Conservation (phyloP, 371 early-diverging fungal species). For the Funneliformis caledonium region DNA sequence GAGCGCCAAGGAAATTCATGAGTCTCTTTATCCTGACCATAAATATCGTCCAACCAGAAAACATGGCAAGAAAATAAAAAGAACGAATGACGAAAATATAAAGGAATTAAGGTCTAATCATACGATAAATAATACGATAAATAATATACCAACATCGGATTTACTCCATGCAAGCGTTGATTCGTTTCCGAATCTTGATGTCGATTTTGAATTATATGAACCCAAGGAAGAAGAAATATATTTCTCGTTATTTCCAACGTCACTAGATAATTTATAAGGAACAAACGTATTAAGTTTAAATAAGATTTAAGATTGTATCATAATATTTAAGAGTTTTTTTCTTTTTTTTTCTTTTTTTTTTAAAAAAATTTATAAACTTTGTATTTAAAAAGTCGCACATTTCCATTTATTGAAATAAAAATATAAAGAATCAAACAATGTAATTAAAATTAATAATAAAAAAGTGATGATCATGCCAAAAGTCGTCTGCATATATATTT, state of each 20-base stretch:
- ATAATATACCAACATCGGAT: background rate
- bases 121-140: background rate
- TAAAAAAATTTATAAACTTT: too few relatives aligned
- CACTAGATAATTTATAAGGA: too few relatives aligned
- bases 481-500: too few relatives aligned
- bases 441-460: too few relatives aligned
- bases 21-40: background rate
- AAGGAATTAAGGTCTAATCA: background rate
- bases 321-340: too few relatives aligned
- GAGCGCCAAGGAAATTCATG: background rate
- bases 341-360: too few relatives aligned
- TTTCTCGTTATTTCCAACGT: background rate
- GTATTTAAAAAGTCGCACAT: too few relatives aligned
- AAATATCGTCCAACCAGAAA: constrained; percentile 27
- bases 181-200: background rate
- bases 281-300: too few relatives aligned
- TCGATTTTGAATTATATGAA: background rate
- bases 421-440: too few relatives aligned
- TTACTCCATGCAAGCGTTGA: background rate
- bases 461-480: too few relatives aligned
- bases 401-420: too few relatives aligned
- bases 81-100: background rate
- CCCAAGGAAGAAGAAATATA: background rate
- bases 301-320: background rate
- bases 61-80: background rate